Evolutionary conservation across 176 grass and related monocot genomes (phyloP).

Genomic region (Carex kokanica): DNA sequence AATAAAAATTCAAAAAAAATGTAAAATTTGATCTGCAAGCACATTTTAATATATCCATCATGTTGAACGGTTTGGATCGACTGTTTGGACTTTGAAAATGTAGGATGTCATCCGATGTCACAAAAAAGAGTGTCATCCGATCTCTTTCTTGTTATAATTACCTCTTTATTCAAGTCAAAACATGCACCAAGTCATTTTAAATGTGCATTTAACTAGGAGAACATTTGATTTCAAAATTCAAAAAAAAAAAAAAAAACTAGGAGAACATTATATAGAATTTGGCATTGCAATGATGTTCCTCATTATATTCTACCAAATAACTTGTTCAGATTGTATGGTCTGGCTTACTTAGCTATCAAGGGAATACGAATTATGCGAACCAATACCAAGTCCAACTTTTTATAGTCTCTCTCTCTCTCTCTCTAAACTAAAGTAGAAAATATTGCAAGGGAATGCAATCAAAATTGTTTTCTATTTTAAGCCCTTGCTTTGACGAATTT

Average conservation of each 20-base stretch:
- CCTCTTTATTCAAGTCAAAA: no score
- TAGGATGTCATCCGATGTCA: no score
- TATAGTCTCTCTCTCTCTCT: background rate
- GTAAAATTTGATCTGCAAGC: no score
- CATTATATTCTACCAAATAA: constrained; percentile 9
- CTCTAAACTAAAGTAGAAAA: constrained; percentile 1
- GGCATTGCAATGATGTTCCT: background rate
- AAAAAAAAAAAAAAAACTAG: background rate
- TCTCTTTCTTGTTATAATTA: no score
- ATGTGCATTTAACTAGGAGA: background rate
- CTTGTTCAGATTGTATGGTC: constrained; percentile 12
- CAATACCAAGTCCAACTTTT: background rate
- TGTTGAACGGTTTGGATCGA: no score
- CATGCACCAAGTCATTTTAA: background rate
- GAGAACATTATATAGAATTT: constrained; percentile 2
- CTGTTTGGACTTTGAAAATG: no score
- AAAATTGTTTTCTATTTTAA: background rate
- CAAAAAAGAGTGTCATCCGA: no score
- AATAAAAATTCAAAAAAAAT: no score
- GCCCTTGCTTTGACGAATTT: constrained; percentile 12
- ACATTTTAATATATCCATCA: no score
- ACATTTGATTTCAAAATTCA: no score
- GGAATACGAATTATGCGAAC: constrained; percentile 11
- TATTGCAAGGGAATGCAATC: background rate
- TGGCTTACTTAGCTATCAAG: constrained; percentile 18